Percentiles rank a stretch among this genome's conserved stretches.
These are phyloP conservation scores for Collybia mongolica DNA, from an alignment of 768 basidiomycete species.

Conservation along the genomic window DNA sequence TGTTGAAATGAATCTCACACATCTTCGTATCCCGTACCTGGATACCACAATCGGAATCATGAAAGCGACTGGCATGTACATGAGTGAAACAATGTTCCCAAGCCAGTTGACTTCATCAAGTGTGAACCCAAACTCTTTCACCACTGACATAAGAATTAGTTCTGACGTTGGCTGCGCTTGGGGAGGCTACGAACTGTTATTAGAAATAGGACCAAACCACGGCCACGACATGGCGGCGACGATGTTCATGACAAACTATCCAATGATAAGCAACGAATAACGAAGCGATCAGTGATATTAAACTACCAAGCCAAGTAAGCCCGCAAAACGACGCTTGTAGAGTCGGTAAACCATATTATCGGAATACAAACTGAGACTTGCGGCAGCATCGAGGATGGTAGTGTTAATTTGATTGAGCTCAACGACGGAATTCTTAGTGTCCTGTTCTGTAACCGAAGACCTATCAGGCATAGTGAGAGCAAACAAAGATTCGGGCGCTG, in stretches of 20 bases:
- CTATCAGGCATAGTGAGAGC: no score
- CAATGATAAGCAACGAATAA: neutral
- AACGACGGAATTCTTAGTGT: neutral
- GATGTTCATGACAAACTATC: conserved; percentile 60
- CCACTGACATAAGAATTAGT: conserved; percentile 38
- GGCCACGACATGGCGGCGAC: conserved; percentile 67
- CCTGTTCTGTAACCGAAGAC: no score
- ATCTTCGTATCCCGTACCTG: conserved; percentile 58
- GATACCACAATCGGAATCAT: conserved; percentile 56
- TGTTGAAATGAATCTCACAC: conserved; percentile 41
- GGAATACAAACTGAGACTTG: neutral
- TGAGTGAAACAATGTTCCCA: conserved; percentile 60
- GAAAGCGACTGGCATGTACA: conserved; percentile 64
- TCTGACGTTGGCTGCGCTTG: neutral
- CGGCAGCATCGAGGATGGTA: conserved; percentile 9
- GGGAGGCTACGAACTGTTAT: conserved; percentile 44
- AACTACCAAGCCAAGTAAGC: conserved; percentile 57
- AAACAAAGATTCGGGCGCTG: no score
- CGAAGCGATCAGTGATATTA: conserved; percentile 1
- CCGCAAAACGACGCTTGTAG: conserved; percentile 69
- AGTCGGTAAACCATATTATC: conserved; percentile 45
- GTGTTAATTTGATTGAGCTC: neutral
- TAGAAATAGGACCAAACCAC: conserved; percentile 86
- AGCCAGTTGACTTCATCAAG: conserved; percentile 80
- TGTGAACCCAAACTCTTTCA: conserved; percentile 63